Conservation (phyloP, 129 eudicot species). For the Helianthus annuus region HanXRQr2.0-SUNRISE NC_035438.2:22906817-22907316, state of each 20-base stretch:
- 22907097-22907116: constrained; percentile 94
- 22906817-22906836: too few species aligned
- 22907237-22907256: constrained; percentile 63
- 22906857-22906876: too few species aligned
- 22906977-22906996: background rate
- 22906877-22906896: too few species aligned
- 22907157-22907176: background rate
- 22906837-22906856: too few species aligned
- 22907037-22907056: constrained; percentile 32
- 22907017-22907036: background rate
- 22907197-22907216: background rate
- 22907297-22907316: constrained; percentile 97
- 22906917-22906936: too few species aligned
- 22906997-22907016: background rate
- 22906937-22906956: too few species aligned
- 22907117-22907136: constrained; percentile 97
- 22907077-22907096: constrained; percentile 95
- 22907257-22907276: constrained; percentile 96
- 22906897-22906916: too few species aligned
- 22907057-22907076: constrained; percentile 94
- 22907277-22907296: constrained; percentile 94
- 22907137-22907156: constrained; percentile 94
- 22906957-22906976: background rate
- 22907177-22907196: background rate
- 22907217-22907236: background rate